A percentile compares a stretch with the other conserved stretches of the same genome.
Evolutionary conservation across 345 rosid genomes (phyloP).

Genomic region (Lagerstroemia speciosa): DNA sequence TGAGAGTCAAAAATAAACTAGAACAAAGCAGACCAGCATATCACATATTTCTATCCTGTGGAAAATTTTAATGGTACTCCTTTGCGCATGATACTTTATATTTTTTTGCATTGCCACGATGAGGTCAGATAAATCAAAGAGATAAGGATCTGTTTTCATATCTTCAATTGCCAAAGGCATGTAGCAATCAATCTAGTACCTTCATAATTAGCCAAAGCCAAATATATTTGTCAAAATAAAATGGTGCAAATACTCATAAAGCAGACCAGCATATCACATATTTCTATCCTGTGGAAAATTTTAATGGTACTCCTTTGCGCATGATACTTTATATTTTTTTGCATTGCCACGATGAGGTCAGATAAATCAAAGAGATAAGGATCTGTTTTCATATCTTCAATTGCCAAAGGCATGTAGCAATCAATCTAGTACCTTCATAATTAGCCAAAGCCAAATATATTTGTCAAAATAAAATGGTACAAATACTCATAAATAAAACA

Average conservation of each 20-base stretch:
- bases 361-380: not conserved
- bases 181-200: not conserved
- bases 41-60: not conserved
- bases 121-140: not conserved
- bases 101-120: not conserved
- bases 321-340: not conserved
- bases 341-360: not conserved
- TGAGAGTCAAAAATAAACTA: not conserved
- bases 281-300: not conserved
- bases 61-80: not conserved
- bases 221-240: not conserved
- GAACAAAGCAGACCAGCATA: not conserved
- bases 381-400: not conserved
- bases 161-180: not conserved
- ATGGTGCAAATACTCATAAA: too few relatives aligned
- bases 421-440: not conserved
- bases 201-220: not conserved
- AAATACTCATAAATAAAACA: not conserved
- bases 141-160: not conserved
- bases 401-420: not conserved
- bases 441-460: not conserved
- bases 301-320: not conserved
- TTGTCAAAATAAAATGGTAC: not conserved
- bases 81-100: not conserved
- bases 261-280: not conserved